Evolutionary conservation across 805 yeast species (phyloP).

Genomic region (Kluyveromyces siamensis): DNA sequence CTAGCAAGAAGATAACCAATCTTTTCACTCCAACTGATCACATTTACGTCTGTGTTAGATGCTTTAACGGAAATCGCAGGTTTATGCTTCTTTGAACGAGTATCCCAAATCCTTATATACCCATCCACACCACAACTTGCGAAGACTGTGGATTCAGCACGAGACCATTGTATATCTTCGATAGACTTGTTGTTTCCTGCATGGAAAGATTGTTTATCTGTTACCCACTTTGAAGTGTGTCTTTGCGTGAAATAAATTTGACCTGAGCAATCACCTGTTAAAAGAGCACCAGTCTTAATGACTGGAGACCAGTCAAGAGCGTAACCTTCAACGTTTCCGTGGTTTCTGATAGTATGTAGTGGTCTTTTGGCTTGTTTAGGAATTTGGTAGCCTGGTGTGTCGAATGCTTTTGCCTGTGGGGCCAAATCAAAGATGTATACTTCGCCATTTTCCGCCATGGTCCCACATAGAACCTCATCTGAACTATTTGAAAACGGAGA

Average conservation of each 20-base stretch:
- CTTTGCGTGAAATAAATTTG: slow-evolving; percentile 70
- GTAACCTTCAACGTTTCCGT: slow-evolving; percentile 95
- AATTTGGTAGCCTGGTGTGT: slow-evolving; percentile 75
- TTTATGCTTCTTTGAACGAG: slow-evolving; percentile 82
- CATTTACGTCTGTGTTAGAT: slow-evolving; percentile 78
- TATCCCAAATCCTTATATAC: slow-evolving; percentile 89
- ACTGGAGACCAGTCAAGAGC: slow-evolving; percentile 96
- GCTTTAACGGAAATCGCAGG: slow-evolving; percentile 84
- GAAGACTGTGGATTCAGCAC: slow-evolving; percentile 84
- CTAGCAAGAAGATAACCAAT: slow-evolving; percentile 82
- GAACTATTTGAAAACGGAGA: slow-evolving; percentile 67
- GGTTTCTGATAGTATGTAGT: slow-evolving; percentile 67
- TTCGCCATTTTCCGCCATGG: slow-evolving; percentile 86
- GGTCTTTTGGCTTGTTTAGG: slow-evolving; percentile 76
- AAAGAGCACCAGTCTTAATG: slow-evolving; percentile 65
- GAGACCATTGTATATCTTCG: slow-evolving; percentile 96
- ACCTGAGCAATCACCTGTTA: slow-evolving; percentile 87
- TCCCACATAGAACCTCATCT: slow-evolving; percentile 79
- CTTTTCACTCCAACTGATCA: slow-evolving; percentile 88
- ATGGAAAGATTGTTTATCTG: slow-evolving; percentile 72
- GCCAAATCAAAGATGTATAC: slow-evolving; percentile 76
- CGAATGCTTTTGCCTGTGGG: slow-evolving; percentile 73
- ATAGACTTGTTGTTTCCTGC: slow-evolving; percentile 62
- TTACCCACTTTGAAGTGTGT: slow-evolving; percentile 70
- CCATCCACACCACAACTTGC: slow-evolving; percentile 96